A percentile compares a stretch with the other conserved stretches of the same genome.
phyloP scores from a whole-genome alignment of 345 rosid species.

The Erodium maritimum region DNA sequence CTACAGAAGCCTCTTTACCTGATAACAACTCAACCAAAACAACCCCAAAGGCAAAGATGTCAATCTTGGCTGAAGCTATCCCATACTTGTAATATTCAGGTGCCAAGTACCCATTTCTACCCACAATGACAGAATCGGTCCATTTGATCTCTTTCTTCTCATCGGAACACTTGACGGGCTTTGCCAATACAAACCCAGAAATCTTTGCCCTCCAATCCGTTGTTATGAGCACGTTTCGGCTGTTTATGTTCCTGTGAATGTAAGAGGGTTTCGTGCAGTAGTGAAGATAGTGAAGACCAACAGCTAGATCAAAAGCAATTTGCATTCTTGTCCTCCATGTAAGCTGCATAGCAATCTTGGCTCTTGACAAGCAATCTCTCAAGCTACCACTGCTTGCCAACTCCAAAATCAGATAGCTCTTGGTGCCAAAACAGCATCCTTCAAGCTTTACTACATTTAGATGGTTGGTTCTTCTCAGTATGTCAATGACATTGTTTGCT shows the following conservation, averaged over 20 bases:
- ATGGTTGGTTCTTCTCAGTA: conserved; percentile 22
- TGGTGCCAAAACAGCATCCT: conserved; percentile 18
- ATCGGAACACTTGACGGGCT: conserved; percentile 8
- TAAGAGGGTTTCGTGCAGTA: conserved; percentile 20
- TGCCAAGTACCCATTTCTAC: conserved; percentile 9
- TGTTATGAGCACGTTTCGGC: conserved; percentile 21
- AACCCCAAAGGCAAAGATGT: conserved; percentile 26
- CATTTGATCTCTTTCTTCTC: conserved; percentile 5
- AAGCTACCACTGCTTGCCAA: conserved; percentile 25
- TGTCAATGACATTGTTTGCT: conserved; percentile 18
- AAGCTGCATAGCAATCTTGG: conserved; percentile 15
- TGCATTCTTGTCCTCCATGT: conserved; percentile 25
- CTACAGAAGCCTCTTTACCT: conserved; percentile 14
- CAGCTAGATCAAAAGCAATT: conserved; percentile 27
- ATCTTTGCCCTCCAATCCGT: conserved; percentile 26
- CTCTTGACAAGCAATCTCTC: conserved; percentile 17
- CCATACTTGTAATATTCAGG: conserved; percentile 15
- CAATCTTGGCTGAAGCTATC: conserved; percentile 13
- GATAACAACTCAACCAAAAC: conserved; percentile 25
- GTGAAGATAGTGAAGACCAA: conserved; percentile 27
- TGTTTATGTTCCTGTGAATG: conserved; percentile 16
- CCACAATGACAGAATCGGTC: conserved; percentile 13
- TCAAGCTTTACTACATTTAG: conserved; percentile 19
- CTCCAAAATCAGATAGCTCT: conserved; percentile 19
- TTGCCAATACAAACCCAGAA: conserved; percentile 21